Conservation (phyloP, 768 basidiomycete genomes). For the Boletus vermiculosoides region DNA sequence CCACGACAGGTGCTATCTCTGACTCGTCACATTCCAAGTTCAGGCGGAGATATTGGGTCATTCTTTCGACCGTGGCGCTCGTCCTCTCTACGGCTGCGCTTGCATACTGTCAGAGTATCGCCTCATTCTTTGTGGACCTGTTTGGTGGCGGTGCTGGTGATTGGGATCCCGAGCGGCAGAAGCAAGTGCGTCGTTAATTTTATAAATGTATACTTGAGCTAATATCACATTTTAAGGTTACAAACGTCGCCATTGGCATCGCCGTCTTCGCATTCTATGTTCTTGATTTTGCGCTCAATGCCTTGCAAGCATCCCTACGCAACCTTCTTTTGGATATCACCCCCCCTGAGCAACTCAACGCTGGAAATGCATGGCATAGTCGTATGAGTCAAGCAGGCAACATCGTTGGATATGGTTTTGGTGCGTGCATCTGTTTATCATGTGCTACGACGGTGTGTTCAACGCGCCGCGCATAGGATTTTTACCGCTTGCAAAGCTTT, state of each 20-base stretch:
- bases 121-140: slow-evolving; percentile 72
- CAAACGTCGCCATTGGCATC: slow-evolving; percentile 73
- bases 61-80: slow-evolving; percentile 81
- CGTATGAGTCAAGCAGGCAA: slow-evolving; percentile 97
- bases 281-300: slow-evolving; percentile 97
- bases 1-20: slow-evolving; percentile 78
- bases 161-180: slow-evolving; percentile 77
- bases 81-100: slow-evolving; percentile 74
- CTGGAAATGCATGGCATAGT: slow-evolving; percentile 98
- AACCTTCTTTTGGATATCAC: slow-evolving; percentile 93
- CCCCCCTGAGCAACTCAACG: slow-evolving; percentile 83
- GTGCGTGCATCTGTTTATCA: slow-evolving; percentile 38
- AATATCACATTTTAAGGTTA: slow-evolving; percentile 43
- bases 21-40: slow-evolving; percentile 91
- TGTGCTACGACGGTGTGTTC: slow-evolving; percentile 1
- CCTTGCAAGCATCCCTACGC: slow-evolving; percentile 85
- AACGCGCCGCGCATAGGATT: slow-evolving; percentile 53
- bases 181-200: slow-evolving; percentile 44
- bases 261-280: slow-evolving; percentile 91
- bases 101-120: slow-evolving; percentile 78
- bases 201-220: not conserved
- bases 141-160: slow-evolving; percentile 75
- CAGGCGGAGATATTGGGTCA: slow-evolving; percentile 89
- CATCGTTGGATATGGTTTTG: slow-evolving; percentile 91
- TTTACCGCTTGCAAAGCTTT: slow-evolving; percentile 78